These are phyloP conservation scores for Hordeum pubiflorum DNA, from an alignment of 202 grass and related monocot species.

Conservation along the genomic window DNA sequence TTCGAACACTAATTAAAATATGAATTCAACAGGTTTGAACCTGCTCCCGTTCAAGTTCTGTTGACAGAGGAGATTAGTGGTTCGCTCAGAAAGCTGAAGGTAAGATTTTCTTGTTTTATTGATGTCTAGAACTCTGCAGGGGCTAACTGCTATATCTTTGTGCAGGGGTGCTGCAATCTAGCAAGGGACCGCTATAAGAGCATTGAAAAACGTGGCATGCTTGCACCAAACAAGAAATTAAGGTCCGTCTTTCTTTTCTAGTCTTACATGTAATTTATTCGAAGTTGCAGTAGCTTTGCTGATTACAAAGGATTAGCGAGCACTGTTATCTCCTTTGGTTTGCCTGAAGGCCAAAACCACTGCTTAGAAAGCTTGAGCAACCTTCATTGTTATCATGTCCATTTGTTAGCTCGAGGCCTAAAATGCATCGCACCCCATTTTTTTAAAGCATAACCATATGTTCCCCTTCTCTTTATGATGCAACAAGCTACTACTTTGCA, in stretches of 20 bases:
- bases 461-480: not conserved
- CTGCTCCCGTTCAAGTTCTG: slow-evolving; percentile 87
- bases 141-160: slow-evolving; percentile 6
- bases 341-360: not conserved
- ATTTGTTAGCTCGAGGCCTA: not conserved
- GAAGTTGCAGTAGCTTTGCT: not conserved
- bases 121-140: not conserved
- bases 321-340: not conserved
- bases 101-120: slow-evolving; percentile 17
- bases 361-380: not conserved
- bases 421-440: not conserved
- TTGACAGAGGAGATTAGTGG: slow-evolving; percentile 95
- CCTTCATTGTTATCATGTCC: not conserved
- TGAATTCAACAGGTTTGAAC: slow-evolving; percentile 67
- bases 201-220: slow-evolving; percentile 60
- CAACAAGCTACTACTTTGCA: not conserved
- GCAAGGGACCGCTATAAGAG: slow-evolving; percentile 74
- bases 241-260: slow-evolving; percentile 20
- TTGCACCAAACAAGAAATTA: slow-evolving; percentile 50
- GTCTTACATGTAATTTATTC: not conserved
- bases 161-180: slow-evolving; percentile 65
- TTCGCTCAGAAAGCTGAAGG: slow-evolving; percentile 94
- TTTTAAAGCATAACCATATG: not conserved
- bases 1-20: slow-evolving; percentile 2
- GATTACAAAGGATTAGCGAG: not conserved